Evolutionary conservation across 257 asterid species (phyloP).

Genomic region (Gentiana straminea): DNA sequence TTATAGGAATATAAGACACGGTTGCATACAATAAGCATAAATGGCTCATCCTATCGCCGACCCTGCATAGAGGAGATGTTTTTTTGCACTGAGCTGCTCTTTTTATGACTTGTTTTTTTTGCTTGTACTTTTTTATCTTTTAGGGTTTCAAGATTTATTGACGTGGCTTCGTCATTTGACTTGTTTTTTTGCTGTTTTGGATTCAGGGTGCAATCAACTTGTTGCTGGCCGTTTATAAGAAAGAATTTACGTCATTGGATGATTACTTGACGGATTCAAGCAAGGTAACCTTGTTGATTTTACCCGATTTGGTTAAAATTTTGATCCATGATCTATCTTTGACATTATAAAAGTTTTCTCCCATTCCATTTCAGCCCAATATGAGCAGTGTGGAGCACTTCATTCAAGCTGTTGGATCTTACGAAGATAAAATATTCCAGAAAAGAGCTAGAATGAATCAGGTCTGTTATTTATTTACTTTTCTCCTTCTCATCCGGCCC

Average conservation of each 20-base stretch:
- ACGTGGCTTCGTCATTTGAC: no score
- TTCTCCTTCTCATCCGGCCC: background rate
- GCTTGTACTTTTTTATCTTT: no score
- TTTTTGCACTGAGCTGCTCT: no score
- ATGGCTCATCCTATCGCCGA: no score
- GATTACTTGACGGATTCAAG: slow-evolving; percentile 77
- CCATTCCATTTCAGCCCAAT: background rate
- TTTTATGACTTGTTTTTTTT: no score
- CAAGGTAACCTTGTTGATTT: slow-evolving; percentile 43
- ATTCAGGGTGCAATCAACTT: slow-evolving; percentile 83
- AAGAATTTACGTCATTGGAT: slow-evolving; percentile 60
- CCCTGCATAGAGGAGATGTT: no score
- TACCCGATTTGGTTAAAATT: background rate
- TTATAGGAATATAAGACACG: no score
- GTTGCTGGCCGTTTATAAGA: slow-evolving; percentile 77
- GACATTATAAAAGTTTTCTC: no score
- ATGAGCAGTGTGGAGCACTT: slow-evolving; percentile 23
- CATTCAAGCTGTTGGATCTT: slow-evolving; percentile 36
- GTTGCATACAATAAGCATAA: no score
- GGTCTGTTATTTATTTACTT: background rate
- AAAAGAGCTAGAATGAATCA: slow-evolving; percentile 18
- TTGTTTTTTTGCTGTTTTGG: no score
- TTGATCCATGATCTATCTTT: slow-evolving; percentile 7
- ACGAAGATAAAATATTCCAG: slow-evolving; percentile 39
- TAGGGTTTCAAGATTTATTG: no score